Conservation (phyloP, 306 rosid genomes). For the Pterocarpus santalinus region DNA sequence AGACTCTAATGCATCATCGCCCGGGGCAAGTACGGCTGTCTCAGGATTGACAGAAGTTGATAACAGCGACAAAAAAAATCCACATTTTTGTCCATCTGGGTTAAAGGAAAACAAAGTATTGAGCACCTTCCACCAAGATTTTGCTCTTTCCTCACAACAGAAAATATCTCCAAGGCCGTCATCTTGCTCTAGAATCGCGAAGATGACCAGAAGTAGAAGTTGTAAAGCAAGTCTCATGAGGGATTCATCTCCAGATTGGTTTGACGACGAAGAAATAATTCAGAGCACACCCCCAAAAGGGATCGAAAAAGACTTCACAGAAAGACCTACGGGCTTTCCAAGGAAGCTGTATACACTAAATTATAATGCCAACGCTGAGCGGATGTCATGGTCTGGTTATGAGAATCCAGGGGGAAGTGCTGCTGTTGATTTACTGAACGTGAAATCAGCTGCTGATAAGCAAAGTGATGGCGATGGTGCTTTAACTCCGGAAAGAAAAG, state of each 20-base stretch:
- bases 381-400: conserved; percentile 53
- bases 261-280: conserved; percentile 62
- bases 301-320: conserved; percentile 53
- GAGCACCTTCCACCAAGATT: conserved; percentile 51
- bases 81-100: conserved; percentile 49
- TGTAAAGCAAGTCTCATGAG: conserved; percentile 74
- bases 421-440: conserved; percentile 41
- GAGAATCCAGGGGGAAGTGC: conserved; percentile 54
- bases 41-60: conserved; percentile 60
- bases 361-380: conserved; percentile 51
- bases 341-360: conserved; percentile 55
- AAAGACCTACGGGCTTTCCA: conserved; percentile 59
- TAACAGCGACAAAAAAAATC: conserved; percentile 51
- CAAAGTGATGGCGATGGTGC: conserved; percentile 35
- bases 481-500: conserved; percentile 47
- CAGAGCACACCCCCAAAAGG: conserved; percentile 58
- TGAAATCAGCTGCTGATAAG: conserved; percentile 36
- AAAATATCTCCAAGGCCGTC: conserved; percentile 52
- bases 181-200: conserved; percentile 50
- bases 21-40: conserved; percentile 53
- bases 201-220: conserved; percentile 76
- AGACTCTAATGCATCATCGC: conserved; percentile 62
- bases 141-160: conserved; percentile 51
- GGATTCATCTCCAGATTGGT: conserved; percentile 57
- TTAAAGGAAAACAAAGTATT: conserved; percentile 50